A percentile compares a stretch with the other conserved stretches of the same genome.
These are phyloP conservation scores for Seiridium cupressi DNA, from an alignment of 2,329 filamentous ascomycete genomes.

Conservation along the genomic window DNA sequence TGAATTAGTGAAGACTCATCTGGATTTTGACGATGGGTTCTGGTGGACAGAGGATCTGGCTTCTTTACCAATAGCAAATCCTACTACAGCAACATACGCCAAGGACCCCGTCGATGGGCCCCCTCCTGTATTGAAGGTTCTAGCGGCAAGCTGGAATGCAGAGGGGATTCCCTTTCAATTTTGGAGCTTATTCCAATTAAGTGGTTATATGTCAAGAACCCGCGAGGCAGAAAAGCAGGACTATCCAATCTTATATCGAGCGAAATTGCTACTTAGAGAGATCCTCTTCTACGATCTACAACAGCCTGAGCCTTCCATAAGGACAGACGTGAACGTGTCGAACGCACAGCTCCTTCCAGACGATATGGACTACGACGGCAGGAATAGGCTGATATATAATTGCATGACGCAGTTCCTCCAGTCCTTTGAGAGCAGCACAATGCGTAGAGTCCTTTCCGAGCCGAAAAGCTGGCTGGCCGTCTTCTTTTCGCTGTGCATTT, in stretches of 20 bases:
- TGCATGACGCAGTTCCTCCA: constrained; percentile 52
- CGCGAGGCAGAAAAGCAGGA: constrained; percentile 46
- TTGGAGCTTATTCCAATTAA: constrained; percentile 51
- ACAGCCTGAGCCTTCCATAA: constrained; percentile 45
- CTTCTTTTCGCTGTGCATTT: constrained; percentile 57
- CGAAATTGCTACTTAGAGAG: constrained; percentile 55
- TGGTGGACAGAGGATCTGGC: constrained; percentile 56
- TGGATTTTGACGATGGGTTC: constrained; percentile 56
- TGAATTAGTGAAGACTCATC: constrained; percentile 39
- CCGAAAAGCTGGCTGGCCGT: constrained; percentile 48
- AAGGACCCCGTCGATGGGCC: constrained; percentile 37
- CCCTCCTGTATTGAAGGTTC: constrained; percentile 48
- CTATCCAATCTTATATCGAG: constrained; percentile 50
- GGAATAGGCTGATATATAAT: constrained; percentile 46
- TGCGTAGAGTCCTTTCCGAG: constrained; percentile 35
- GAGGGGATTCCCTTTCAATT: constrained; percentile 48
- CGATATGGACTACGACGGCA: constrained; percentile 45
- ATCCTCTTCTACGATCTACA: constrained; percentile 52
- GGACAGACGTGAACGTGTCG: constrained; percentile 31
- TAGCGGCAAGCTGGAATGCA: constrained; percentile 52
- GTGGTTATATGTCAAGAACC: constrained; percentile 44
- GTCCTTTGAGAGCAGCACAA: constrained; percentile 46
- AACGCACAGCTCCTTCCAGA: constrained; percentile 33
- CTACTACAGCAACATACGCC: constrained; percentile 34
- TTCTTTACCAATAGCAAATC: constrained; percentile 35